Evolutionary conservation across 768 basidiomycete genomes (phyloP).

Genomic region (Leccinum longicurvipes): DNA sequence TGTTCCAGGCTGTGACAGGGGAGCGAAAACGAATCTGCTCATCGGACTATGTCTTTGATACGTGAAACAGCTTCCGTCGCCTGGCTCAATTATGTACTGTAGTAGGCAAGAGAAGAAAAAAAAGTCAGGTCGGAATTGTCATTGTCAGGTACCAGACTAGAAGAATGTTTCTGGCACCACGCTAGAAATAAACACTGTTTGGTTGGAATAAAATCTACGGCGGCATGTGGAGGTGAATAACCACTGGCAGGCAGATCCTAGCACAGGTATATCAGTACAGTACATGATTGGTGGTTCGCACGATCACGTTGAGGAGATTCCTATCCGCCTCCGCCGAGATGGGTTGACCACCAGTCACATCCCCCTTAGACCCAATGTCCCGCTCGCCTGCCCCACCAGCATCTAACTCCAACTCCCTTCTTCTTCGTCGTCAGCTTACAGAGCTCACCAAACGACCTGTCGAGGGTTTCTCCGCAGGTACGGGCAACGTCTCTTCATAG

Average conservation of each 20-base stretch:
- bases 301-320: constrained; percentile 17
- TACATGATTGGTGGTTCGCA: too few relatives aligned
- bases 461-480: constrained; percentile 95
- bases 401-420: constrained; percentile 42
- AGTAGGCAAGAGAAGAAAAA: too few relatives aligned
- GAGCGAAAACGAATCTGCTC: background rate
- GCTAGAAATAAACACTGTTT: background rate
- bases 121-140: too few relatives aligned
- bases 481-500: constrained; percentile 25
- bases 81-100: too few relatives aligned
- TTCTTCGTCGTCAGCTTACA: constrained; percentile 72
- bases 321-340: background rate
- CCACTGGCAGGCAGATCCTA: too few relatives aligned
- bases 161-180: background rate
- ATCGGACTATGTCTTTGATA: background rate
- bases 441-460: constrained; percentile 93
- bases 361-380: constrained; percentile 15
- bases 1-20: background rate
- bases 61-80: too few relatives aligned
- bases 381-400: constrained; percentile 31
- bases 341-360: background rate
- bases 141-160: background rate
- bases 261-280: too few relatives aligned
- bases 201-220: background rate
- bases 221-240: background rate